phyloP scores from a whole-genome alignment of 2,329 filamentous ascomycete genomes.

The Botrytis porri region DNA sequence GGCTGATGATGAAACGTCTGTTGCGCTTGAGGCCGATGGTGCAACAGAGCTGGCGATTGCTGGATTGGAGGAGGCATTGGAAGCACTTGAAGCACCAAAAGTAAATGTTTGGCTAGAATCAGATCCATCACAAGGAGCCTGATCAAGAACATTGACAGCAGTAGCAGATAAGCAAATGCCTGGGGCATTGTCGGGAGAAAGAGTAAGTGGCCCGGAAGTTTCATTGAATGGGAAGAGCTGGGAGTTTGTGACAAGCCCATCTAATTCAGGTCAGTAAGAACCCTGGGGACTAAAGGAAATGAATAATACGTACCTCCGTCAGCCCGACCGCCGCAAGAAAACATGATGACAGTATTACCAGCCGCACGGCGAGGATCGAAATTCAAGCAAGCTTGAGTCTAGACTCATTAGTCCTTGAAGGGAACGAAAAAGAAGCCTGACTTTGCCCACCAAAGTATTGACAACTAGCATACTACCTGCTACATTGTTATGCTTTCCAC shows the following conservation, averaged over 20 bases:
- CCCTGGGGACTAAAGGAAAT: background rate
- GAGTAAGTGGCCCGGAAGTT: constrained; percentile 39
- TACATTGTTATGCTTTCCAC: constrained; percentile 51
- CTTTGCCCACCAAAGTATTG: constrained; percentile 46
- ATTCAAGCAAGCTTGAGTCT: constrained; percentile 57
- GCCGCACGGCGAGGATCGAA: constrained; percentile 51
- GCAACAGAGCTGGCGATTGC: background rate
- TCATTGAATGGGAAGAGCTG: constrained; percentile 21
- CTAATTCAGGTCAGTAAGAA: background rate
- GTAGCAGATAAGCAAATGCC: constrained; percentile 45
- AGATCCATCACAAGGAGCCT: constrained; percentile 42
- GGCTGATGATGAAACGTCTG: background rate
- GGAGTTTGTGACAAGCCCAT: constrained; percentile 15
- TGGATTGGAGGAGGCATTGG: constrained; percentile 12
- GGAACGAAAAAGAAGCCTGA: background rate
- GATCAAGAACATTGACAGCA: constrained; percentile 41
- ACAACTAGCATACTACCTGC: constrained; percentile 48
- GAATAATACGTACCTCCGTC: constrained; percentile 13
- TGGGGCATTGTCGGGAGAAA: constrained; percentile 45
- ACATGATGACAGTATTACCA: constrained; percentile 53
- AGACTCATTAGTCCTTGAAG: background rate
- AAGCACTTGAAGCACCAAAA: constrained; percentile 22
- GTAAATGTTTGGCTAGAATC: constrained; percentile 45
- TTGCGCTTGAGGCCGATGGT: background rate
- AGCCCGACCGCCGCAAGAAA: constrained; percentile 39